Conservation (phyloP, 2,329 filamentous ascomycete genomes). For the Xylariomycetidae sp. region DNA sequence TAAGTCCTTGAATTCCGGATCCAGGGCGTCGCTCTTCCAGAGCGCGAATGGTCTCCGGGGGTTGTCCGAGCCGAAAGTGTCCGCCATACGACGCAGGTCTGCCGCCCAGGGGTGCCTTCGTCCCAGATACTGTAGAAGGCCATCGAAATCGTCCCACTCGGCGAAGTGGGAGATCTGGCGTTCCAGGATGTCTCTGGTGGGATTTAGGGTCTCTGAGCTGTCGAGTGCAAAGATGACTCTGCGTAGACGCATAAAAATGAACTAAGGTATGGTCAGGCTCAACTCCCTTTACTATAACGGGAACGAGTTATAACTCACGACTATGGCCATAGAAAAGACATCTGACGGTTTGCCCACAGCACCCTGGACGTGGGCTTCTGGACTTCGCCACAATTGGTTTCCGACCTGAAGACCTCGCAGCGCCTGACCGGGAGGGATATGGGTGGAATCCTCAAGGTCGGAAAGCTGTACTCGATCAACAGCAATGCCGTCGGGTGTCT, state of each 20-base stretch:
- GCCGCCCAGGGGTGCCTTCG: conserved; percentile 33
- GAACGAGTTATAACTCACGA: conserved; percentile 25
- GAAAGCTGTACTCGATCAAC: conserved; percentile 34
- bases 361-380: conserved; percentile 37
- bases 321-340: conserved; percentile 39
- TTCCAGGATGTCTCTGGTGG: conserved; percentile 36
- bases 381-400: conserved; percentile 41
- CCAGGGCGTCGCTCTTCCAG: conserved; percentile 34
- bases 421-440: conserved; percentile 30
- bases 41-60: conserved; percentile 36
- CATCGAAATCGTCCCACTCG: conserved; percentile 35
- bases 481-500: conserved; percentile 23
- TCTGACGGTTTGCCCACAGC: conserved; percentile 34
- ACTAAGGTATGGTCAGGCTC: too few species aligned
- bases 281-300: conserved; percentile 1
- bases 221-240: conserved; percentile 35
- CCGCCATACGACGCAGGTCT: conserved; percentile 31
- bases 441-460: conserved; percentile 36
- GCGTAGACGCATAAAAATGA: conserved; percentile 39
- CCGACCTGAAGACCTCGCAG: conserved; percentile 33
- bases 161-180: conserved; percentile 44
- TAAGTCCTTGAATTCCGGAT: conserved; percentile 35
- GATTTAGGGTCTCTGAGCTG: conserved; percentile 29
- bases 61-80: conserved; percentile 35
- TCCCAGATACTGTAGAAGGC: conserved; percentile 36